Conservation (phyloP, 257 asterid genomes). For the Solanum arcanum region DNA sequence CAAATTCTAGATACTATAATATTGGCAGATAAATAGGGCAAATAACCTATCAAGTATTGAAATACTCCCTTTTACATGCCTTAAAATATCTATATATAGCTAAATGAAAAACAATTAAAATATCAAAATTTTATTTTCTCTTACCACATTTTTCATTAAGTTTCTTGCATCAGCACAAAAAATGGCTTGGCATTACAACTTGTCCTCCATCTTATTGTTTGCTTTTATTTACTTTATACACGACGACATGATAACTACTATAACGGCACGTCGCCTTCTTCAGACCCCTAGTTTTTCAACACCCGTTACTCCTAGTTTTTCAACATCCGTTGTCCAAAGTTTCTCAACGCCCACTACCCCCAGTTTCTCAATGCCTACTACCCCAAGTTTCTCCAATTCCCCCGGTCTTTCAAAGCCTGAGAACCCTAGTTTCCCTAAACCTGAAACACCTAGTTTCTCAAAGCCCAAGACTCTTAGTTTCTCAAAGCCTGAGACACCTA, state of each 20-base stretch:
- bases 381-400: neutral
- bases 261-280: conserved; percentile 9
- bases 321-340: neutral
- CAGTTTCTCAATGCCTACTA: neutral
- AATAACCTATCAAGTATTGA: neutral
- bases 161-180: neutral
- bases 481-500: too few species aligned
- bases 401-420: neutral
- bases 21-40: neutral
- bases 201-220: neutral
- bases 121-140: neutral
- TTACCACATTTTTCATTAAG: neutral
- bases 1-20: neutral
- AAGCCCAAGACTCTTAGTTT: too few species aligned
- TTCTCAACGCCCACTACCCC: neutral
- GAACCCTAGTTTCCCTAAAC: neutral
- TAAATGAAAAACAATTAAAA: neutral
- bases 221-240: neutral
- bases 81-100: conserved; percentile 4
- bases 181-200: neutral
- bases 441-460: too few species aligned
- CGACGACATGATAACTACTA: neutral
- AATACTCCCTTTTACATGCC: neutral
- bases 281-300: neutral
- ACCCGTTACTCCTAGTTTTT: neutral